These are phyloP conservation scores for Botrytis cinerea DNA, from an alignment of 2,329 filamentous ascomycete species.

Conservation along the genomic window DNA sequence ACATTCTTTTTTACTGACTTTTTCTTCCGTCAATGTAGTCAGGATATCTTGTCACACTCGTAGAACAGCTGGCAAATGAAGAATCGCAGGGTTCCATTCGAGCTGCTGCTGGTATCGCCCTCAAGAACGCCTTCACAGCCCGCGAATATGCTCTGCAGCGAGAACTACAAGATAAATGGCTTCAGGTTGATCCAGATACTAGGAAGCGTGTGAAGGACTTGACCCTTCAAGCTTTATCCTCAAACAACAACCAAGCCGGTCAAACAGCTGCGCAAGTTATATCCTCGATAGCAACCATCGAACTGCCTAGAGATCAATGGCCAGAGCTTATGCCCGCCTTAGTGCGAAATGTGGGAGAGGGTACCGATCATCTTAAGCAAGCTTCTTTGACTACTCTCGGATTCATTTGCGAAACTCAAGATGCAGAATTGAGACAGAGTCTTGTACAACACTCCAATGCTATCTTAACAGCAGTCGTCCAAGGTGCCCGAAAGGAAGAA, in stretches of 20 bases:
- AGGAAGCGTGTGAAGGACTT: conserved; percentile 88
- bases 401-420: conserved; percentile 96
- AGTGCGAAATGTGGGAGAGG: conserved; percentile 89
- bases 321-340: conserved; percentile 83
- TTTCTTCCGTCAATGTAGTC: conserved; percentile 57
- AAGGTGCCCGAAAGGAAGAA: conserved; percentile 96
- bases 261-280: conserved; percentile 93
- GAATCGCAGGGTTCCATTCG: conserved; percentile 79
- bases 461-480: conserved; percentile 95
- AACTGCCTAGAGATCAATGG: conserved; percentile 93
- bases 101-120: conserved; percentile 89
- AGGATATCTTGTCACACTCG: conserved; percentile 88
- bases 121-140: conserved; percentile 97
- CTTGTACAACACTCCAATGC: conserved; percentile 90
- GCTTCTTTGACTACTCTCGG: conserved; percentile 94
- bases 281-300: conserved; percentile 90
- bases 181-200: conserved; percentile 76
- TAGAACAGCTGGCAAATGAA: conserved; percentile 92
- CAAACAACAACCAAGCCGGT: conserved; percentile 78
- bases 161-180: conserved; percentile 92
- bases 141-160: conserved; percentile 85
- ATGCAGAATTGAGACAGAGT: conserved; percentile 78
- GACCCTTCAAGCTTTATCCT: conserved; percentile 83
- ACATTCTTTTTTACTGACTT: conserved; percentile 25
- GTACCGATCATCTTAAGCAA: conserved; percentile 87